Evolutionary conservation across 805 yeast genomes (phyloP), one percentile per base, ranked within the genome.

Genomic region (Candida awuae): DNA sequence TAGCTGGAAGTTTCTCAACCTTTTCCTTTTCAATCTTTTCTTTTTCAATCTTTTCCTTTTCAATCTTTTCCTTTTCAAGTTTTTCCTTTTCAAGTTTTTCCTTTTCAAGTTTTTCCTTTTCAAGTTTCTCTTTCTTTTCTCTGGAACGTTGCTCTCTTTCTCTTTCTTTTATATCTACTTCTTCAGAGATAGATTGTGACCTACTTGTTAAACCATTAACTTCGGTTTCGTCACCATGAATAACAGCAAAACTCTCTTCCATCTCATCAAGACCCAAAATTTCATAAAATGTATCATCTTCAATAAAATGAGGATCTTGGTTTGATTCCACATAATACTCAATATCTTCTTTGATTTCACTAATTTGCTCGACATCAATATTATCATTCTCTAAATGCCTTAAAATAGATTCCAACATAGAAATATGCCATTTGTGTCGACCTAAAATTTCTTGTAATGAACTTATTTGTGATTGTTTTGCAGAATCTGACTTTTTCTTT

Each of bases 251-350:
- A 33, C 46, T 47, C 31, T 58, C 65, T 32, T 61, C 65, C 26
- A 55, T 49, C 23, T 77, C 80, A 43, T 70, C 78, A 32, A 87
- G 71, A 32, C 80, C 87, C 50, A 92, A 70, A 43, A 79, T 85
- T 50, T 92, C 97, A 61, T 90, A 92, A 44, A 90, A 75, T 12
- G 85, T 87, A 51, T 88, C 96, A 59, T 90, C 95, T 54, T 87
- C 97, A 25, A 88, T 81, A 58, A 87, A 90, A 53, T 88, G 95
- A 4, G 79, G 88, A 40, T 87, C 96, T 59, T 83, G 92, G 55
- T 90, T 90, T 46, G 86, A 83, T 50, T 92, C 97, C 22, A 92
- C 92, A 59, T 85, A 88, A 63, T 92, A 90, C 50, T 75, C 84
- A 57, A 90, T 83, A 58, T 90, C 97, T 38, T 90, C 97, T 55